Percentiles rank a stretch among this genome's conserved stretches.
These are phyloP conservation scores for Globisporangium cylindrosporum DNA, from an alignment of 352 stramenopile genomes.

Conservation along the genomic window DNA sequence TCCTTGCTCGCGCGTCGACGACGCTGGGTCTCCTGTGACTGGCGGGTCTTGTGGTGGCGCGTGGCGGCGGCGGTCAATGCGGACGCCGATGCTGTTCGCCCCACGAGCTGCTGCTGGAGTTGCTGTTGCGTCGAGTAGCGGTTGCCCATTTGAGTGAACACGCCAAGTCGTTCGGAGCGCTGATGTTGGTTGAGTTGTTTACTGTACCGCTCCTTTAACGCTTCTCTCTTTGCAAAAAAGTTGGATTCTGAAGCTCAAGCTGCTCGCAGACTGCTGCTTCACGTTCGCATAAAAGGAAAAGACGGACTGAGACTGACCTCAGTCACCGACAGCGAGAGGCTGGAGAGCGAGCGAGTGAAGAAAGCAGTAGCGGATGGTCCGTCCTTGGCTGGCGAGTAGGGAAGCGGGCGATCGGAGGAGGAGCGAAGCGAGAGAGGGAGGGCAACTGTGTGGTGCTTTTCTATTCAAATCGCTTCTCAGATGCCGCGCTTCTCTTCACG, in stretches of 20 bases:
- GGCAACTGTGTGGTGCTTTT: constrained; percentile 7
- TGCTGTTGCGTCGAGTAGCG: constrained; percentile 5
- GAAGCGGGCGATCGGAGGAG: background rate
- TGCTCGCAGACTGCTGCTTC: background rate
- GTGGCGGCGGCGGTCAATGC: background rate
- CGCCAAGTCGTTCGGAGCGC: background rate
- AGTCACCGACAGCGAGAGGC: too few relatives aligned
- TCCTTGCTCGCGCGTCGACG: background rate
- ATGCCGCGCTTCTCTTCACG: constrained; percentile 10
- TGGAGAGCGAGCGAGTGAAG: too few relatives aligned
- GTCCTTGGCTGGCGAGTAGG: background rate
- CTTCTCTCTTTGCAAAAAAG: constrained; percentile 1
- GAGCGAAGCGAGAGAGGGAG: background rate
- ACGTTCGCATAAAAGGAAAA: background rate
- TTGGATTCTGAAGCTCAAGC: constrained; percentile 9
- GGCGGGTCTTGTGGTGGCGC: constrained; percentile 20
- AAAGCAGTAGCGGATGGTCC: background rate
- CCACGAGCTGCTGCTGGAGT: constrained; percentile 7
- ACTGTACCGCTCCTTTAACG: background rate
- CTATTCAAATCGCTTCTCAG: constrained; percentile 21
- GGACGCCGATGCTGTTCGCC: background rate
- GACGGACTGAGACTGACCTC: background rate
- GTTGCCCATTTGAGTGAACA: constrained; percentile 11
- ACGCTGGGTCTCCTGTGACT: constrained; percentile 13
- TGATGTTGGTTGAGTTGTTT: background rate